Evolutionary conservation across 2,329 filamentous ascomycete species (phyloP), one percentile per base, ranked within the genome.

Genomic region (Bipolaris cookei): DNA sequence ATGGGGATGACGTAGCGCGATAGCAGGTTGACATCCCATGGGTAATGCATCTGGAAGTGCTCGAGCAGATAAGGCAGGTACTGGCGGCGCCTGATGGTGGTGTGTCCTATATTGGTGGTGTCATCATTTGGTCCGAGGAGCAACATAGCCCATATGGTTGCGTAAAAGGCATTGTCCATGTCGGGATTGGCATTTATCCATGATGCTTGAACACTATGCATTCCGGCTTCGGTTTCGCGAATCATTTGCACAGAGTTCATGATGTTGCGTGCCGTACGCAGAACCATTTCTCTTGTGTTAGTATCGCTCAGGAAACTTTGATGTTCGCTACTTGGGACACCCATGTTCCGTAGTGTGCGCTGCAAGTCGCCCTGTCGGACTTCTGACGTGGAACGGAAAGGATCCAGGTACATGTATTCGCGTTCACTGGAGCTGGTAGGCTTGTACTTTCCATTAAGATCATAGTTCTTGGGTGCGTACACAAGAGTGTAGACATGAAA

Each of bases 401-500:
- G 92, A 69, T 97, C 91, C 63, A 97, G 82, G 71, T 91, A 96
- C 85, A 97, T 94, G 56, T 83, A 80, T 6, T 74, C 68, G 6
- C 67, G 64, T 21, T 61, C 49, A 8, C 44, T 25, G 42, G 65
- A 67, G 66, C 60, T 67, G 49, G 55, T 69, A 44, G 74, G 72
- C 35, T 66, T 69, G 63, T 65, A 70, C 51, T 58, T 68, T 64
- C 80, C 78, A 45, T 82, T 76, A 1, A 82, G 74, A 30, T 87
- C 86, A 65, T 84, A 75, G 2, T 86, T 86, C 0, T 79, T 72
- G 0, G 84, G 82, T 4, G 90, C 84, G 48, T 85, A 82, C 11
- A 98, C 86, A 50, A 96, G 87, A 16, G 87, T 90, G 71, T 96
- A 89, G 13, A 97, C 91, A 71, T 97, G 92, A 62, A 87, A 90